These are phyloP conservation scores for Trichoderma sp. DNA, from an alignment of 2,329 filamentous ascomycete genomes.

Conservation along the genomic window DNA sequence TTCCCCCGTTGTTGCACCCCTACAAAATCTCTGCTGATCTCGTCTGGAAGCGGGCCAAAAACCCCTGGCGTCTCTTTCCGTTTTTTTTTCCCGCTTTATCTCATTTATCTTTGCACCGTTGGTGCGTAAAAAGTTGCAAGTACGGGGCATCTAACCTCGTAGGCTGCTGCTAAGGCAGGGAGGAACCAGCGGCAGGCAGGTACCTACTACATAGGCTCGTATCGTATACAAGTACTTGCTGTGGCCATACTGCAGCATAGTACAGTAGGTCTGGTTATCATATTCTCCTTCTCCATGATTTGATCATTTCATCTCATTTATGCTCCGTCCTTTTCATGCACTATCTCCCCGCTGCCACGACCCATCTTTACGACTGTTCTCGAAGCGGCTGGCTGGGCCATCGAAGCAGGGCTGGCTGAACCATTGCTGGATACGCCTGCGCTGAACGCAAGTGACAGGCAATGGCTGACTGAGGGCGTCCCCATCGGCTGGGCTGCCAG, in stretches of 20 bases:
- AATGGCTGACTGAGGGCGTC: background rate
- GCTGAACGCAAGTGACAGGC: background rate
- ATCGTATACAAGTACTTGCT: background rate
- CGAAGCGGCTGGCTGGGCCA: background rate
- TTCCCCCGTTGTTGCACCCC: slow-evolving; percentile 26
- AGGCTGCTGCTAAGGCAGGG: background rate
- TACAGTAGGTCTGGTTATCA: background rate
- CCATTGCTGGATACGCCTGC: background rate
- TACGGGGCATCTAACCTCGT: background rate
- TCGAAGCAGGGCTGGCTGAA: background rate
- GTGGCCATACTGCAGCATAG: background rate
- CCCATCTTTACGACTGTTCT: background rate
- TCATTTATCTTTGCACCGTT: background rate
- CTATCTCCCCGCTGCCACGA: slow-evolving; percentile 2
- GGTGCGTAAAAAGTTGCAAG: background rate
- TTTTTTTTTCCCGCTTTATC: slow-evolving; percentile 19
- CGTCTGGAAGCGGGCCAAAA: slow-evolving; percentile 23
- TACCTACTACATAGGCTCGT: background rate
- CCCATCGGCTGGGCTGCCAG: slow-evolving; percentile 23
- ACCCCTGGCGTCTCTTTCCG: slow-evolving; percentile 25
- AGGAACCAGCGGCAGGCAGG: background rate
- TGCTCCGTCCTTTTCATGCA: slow-evolving; percentile 23
- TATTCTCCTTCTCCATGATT: slow-evolving; percentile 1
- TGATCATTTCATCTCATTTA: slow-evolving; percentile 23
- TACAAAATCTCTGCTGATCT: slow-evolving; percentile 29